phyloP scores from a whole-genome alignment of 495 filamentous ascomycete species.

The Daldinia loculata region DNA sequence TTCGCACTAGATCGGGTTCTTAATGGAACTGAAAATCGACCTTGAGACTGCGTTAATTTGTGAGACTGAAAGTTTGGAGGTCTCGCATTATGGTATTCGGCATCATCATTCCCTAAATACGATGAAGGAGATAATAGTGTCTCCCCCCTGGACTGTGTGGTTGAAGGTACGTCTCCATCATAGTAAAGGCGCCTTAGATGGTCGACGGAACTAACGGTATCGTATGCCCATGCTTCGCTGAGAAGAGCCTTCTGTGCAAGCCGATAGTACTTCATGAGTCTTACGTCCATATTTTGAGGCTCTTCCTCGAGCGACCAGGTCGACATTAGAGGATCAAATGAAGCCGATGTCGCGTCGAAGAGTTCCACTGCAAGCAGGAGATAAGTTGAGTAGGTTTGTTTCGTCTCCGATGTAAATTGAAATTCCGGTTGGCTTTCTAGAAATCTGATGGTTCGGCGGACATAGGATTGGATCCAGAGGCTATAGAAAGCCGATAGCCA shows the following conservation, averaged over 20 bases:
- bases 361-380: conserved; percentile 33
- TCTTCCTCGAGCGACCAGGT: conserved; percentile 42
- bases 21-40: conserved; percentile 21
- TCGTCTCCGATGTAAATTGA: conserved; percentile 10
- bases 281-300: conserved; percentile 35
- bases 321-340: conserved; percentile 37
- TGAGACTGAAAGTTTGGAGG: conserved; percentile 7
- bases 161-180: conserved; percentile 9
- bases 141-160: neutral
- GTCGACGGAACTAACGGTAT: conserved; percentile 18
- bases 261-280: conserved; percentile 41
- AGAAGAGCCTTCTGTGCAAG: conserved; percentile 33
- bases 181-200: conserved; percentile 25
- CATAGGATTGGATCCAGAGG: conserved; percentile 42
- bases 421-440: conserved; percentile 19
- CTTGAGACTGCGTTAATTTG: neutral
- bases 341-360: conserved; percentile 36
- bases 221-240: conserved; percentile 12
- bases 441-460: conserved; percentile 36
- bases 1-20: conserved; percentile 33
- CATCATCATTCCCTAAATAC: neutral
- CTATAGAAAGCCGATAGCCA: conserved; percentile 43
- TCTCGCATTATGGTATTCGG: conserved; percentile 1
- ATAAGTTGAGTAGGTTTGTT: conserved; percentile 15
- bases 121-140: neutral